Evolutionary conservation across 202 grass and related monocot genomes (phyloP).

Genomic region (Elaeis oleifera): DNA sequence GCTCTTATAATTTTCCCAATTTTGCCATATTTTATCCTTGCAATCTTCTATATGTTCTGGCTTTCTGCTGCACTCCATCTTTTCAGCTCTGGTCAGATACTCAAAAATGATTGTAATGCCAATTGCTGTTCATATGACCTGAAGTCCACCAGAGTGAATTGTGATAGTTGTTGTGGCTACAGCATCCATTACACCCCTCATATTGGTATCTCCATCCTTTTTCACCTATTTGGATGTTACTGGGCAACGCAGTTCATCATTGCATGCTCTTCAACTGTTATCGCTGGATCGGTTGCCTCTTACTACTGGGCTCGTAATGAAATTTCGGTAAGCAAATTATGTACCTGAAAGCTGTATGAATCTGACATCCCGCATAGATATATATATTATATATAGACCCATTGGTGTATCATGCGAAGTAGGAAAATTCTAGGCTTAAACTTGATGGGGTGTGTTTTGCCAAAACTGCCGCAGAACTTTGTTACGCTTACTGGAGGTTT

Average conservation of each 20-base stretch:
- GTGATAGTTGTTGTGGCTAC: constrained; percentile 86
- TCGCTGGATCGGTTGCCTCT: constrained; percentile 88
- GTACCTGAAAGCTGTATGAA: not conserved
- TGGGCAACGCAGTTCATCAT: constrained; percentile 95
- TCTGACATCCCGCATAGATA: not conserved
- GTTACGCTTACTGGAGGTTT: too few relatives aligned
- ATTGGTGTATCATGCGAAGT: not conserved
- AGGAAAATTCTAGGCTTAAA: not conserved
- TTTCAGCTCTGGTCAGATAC: constrained; percentile 82
- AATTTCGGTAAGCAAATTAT: constrained; percentile 56
- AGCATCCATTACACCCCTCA: constrained; percentile 87
- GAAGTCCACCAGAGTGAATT: constrained; percentile 78
- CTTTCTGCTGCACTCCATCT: constrained; percentile 89
- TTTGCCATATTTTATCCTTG: constrained; percentile 61
- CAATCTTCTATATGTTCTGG: constrained; percentile 99
- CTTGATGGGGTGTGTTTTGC: too few relatives aligned
- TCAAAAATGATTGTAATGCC: constrained; percentile 78
- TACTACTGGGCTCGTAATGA: constrained; percentile 92
- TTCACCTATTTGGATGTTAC: constrained; percentile 89
- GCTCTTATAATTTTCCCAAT: constrained; percentile 85
- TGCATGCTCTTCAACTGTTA: constrained; percentile 72
- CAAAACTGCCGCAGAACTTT: too few relatives aligned
- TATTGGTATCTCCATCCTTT: constrained; percentile 87
- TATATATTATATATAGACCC: too few relatives aligned
- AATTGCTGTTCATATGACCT: constrained; percentile 88